Evolutionary conservation across 2,329 filamentous ascomycete species (phyloP), one percentile per base, ranked within the genome.

Genomic region (Dothideomycetes sp.): DNA sequence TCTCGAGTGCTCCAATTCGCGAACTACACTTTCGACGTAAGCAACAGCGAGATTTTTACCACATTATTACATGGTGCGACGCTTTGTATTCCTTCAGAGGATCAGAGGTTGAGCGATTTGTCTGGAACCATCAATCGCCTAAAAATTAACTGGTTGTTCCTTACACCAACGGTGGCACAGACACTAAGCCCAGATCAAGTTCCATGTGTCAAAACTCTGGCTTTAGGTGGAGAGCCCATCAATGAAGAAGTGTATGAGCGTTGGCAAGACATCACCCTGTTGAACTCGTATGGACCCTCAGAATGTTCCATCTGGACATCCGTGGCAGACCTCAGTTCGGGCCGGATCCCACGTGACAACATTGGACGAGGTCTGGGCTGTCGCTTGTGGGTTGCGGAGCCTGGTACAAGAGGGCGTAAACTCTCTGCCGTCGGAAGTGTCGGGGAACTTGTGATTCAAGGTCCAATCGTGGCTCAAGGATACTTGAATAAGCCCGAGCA

Each of bases 401-500:
- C 32, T 44, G 47, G 2, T 33, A 36, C 4, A 47, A 56, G 22
- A 36, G 46, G 17, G 36, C 53, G n/a, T 18, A 34, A 29, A 7
- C 48, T 60, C 1, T 34, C 63, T 2, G 63, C 67, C 0, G 52
- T 70, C 7, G 69, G 68, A 7, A 27, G 38, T 30, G 10, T 45
- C 19, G 44, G 44, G 15, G 44, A 44, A 27, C 18, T 44, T 13
- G 31, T 18, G 28, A 13, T 46, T n/a, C 34, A 44, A 27, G 35
- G 41, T 20, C n/a, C 19, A 4, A 5, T 22, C 19, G 9, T 44
- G 6, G 13, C 34, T 15, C 15, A 11, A 27, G 28, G 16, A 10
- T 22, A 30, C 41, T 11, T 18, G 10, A 17, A n/a, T 19, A 6
- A 31, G 9, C 12, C 5, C 4, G 24, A 29, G 8, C 17, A 8